Base-by-base conservation (phyloP, 495 filamentous ascomycete genomes). In the Cercophora sp. region DNA sequence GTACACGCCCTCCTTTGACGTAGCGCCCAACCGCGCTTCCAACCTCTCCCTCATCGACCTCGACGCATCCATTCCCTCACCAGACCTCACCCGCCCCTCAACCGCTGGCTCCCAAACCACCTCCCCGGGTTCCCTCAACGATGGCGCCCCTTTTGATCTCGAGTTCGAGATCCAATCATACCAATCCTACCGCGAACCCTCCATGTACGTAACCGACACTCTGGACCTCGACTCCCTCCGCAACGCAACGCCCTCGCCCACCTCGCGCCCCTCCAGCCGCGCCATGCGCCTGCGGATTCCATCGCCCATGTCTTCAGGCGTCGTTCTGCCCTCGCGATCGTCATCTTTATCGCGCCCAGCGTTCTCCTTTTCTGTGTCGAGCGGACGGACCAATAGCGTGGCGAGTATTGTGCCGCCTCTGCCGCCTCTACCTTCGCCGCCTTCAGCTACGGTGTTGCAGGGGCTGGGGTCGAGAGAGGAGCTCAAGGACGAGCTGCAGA, bases 41-140 rank as follows among this genome's bases (percentile, higher is more conserved):
- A 41, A 18, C 22, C 29, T 53, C 23, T 45, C 40, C 18, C 41
- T 53, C 15, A 53, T 53, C 51, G 41, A 53, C 22, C 51, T 53
- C 20, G 51, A 53, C 51, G 51, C 40, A 1, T 25, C 41, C 13
- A 25, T 22, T 18, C 16, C 25, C 24, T 15, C 22, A 23, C 24
- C 27, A 5, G 51, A 46, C 22, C 37, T 53, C 29, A 26, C 51
- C 2, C 40, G 51, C 4, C 51, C 51, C 5, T 46, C 51, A 4
- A 53, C 51, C n/a, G 51, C 51, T 10, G 40, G 31, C 18, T 45
- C 51, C 8, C 26, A 54, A 19, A 44, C 27, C 46, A 50, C 37
- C 2, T 55, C 52, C 11, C 46, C 44, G 1, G 39, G 45, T 26
- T 55, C 52, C 5, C 19, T 43, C 34, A 49, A 36, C 23, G 52